Evolutionary conservation across 108 stramenopile genomes (phyloP), one percentile per base, ranked within the genome.

Genomic region (Phaeodactylum tricornutum): DNA sequence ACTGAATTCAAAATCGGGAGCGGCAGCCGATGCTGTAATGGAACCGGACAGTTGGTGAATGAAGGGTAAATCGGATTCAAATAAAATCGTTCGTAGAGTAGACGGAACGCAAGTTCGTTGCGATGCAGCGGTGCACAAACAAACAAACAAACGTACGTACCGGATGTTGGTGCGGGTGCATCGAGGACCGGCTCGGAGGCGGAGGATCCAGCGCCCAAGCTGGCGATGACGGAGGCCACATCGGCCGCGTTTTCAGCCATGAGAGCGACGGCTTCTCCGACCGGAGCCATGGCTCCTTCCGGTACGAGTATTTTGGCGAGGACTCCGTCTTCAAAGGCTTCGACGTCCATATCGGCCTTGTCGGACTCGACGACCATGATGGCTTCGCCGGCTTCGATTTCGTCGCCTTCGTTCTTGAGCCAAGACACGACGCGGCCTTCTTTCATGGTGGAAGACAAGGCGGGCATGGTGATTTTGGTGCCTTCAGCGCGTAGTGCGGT

Each of bases 391-490:
- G 83, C 87, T 53, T 80, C 61, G 31, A 95, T 79, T 50, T 63
- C 81, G 53, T 96, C 95, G 4, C 97, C 95, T 57, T 95, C 92
- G 5, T 49, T 62, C 68, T 95, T 96, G 48, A 93, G 72, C 96
- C 96, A 97, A 2, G 82, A 62, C 40, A 95, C 94, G 23, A 97
- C 87, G 26, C 79, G 83, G 40, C 96, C 96, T 61, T 96, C 94
- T 50, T 92, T 95, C 96, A 97, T 97, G 20, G 96, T 97, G 2
- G 92, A 93, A 3, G 93, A 94, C 19, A 97, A 57, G 17, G 96
- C 96, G 7, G 96, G 96, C 96, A 97, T 97, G 64, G 81, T 77
- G 49, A 90, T 82, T 55, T 83, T 73, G 57, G 67, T 81, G 29
- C 81, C 74, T 28, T 75, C 74, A 8, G 79, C 83, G 47, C 48